These are phyloP conservation scores for Marvania coccoides DNA, from an alignment of 139 green algal species.

Conservation along the genomic window DNA sequence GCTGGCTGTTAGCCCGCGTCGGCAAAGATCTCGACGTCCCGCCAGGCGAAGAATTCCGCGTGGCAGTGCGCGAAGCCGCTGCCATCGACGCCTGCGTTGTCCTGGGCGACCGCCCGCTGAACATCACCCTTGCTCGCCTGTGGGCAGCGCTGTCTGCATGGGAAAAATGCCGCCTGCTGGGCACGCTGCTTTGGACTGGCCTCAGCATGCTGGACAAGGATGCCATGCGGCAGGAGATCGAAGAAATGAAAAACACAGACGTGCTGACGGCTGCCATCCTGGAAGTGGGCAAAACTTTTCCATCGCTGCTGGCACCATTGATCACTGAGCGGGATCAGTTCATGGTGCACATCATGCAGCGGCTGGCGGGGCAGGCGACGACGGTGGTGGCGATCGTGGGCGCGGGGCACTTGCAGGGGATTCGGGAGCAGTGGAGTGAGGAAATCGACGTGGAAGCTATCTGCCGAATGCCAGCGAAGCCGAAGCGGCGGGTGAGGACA, in stretches of 20 bases:
- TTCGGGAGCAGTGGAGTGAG: conserved; percentile 24
- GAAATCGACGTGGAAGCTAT: conserved; percentile 34
- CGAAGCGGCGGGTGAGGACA: neutral
- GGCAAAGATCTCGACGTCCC: conserved; percentile 33
- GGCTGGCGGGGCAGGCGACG: neutral
- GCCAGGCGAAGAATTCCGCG: conserved; percentile 55
- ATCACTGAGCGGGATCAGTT: conserved; percentile 39
- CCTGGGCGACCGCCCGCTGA: conserved; percentile 41
- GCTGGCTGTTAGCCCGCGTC: conserved; percentile 38
- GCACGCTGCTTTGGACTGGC: conserved; percentile 34
- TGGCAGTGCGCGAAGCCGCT: conserved; percentile 41
- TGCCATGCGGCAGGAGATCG: conserved; percentile 35
- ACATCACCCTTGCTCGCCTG: conserved; percentile 39
- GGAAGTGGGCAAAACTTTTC: conserved; percentile 37
- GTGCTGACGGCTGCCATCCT: conserved; percentile 38
- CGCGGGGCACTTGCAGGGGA: conserved; percentile 33
- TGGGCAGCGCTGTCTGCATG: conserved; percentile 37
- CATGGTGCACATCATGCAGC: conserved; percentile 27
- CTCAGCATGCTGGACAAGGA: conserved; percentile 27
- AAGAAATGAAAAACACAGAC: conserved; percentile 36
- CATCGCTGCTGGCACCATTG: conserved; percentile 28
- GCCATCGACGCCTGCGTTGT: conserved; percentile 33
- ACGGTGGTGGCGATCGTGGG: conserved; percentile 34
- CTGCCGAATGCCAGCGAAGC: conserved; percentile 3
- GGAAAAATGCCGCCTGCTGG: conserved; percentile 34